Conservation (phyloP, 192 early-diverging fungal genomes). For the Entomortierella lignicola region DNA sequence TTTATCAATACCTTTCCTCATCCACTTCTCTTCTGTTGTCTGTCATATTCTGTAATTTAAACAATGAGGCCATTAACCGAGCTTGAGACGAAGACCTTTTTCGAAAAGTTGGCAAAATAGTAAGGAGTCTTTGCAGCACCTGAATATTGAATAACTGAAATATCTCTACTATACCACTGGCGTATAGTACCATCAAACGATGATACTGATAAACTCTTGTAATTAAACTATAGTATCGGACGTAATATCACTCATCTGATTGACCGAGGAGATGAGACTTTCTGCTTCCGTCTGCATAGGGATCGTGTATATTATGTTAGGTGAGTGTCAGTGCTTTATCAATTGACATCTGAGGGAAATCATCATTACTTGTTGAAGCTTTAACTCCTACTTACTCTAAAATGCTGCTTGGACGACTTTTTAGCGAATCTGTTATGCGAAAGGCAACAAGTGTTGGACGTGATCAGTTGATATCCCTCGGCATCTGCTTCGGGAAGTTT, state of each 20-base stretch:
- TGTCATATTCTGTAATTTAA: background rate
- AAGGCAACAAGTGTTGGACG: constrained; percentile 84
- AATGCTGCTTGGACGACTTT: background rate
- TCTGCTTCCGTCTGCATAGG: constrained; percentile 95
- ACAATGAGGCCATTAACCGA: constrained; percentile 96
- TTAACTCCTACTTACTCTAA: too few species aligned
- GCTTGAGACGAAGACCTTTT: constrained; percentile 97
- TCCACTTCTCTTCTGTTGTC: background rate
- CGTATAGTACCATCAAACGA: too few species aligned
- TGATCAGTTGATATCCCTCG: constrained; percentile 89
- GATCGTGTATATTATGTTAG: constrained; percentile 98
- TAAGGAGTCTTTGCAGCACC: constrained; percentile 58
- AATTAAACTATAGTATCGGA: constrained; percentile 78
- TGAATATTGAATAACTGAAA: too few species aligned
- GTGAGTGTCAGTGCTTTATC: constrained; percentile 44
- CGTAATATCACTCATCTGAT: constrained; percentile 95
- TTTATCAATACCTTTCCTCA: background rate
- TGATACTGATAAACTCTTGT: too few species aligned
- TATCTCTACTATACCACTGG: too few species aligned
- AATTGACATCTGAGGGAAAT: background rate
- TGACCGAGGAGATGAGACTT: constrained; percentile 94
- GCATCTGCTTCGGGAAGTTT: constrained; percentile 99
- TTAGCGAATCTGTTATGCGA: constrained; percentile 91
- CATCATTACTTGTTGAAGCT: too few species aligned
- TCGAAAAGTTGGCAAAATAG: constrained; percentile 99